A percentile compares a stretch with the other conserved stretches of the same genome.
phyloP scores from a whole-genome alignment of 176 grass and related monocot genomes.

The Canna indica region DNA sequence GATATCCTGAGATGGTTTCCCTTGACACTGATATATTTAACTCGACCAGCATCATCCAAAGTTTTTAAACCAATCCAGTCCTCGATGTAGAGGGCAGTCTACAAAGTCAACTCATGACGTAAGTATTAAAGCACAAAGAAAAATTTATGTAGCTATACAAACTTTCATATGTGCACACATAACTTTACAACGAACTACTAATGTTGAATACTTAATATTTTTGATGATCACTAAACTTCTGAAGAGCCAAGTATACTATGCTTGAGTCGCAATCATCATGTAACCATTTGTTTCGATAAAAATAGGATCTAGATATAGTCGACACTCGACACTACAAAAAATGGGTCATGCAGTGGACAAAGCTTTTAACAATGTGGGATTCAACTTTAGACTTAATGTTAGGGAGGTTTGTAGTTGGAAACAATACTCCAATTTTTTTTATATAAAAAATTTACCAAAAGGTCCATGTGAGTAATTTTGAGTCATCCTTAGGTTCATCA shows the following conservation, averaged over 20 bases:
- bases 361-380: too few relatives aligned
- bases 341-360: too few relatives aligned
- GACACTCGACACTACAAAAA: too few relatives aligned
- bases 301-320: background rate
- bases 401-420: too few relatives aligned
- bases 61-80: slow-evolving; percentile 82
- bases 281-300: background rate
- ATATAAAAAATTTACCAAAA: background rate
- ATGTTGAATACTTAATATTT: too few relatives aligned
- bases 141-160: background rate
- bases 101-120: background rate
- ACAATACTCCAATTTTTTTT: background rate
- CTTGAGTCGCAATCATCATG: too few relatives aligned
- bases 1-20: slow-evolving; percentile 79
- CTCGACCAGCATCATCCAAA: slow-evolving; percentile 60
- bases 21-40: slow-evolving; percentile 66
- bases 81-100: slow-evolving; percentile 72
- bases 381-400: too few relatives aligned
- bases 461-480: background rate
- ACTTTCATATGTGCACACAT: background rate
- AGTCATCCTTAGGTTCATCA: background rate
- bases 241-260: too few relatives aligned
- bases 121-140: background rate
- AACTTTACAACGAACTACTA: background rate
- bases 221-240: too few relatives aligned